These are phyloP conservation scores for Candida krabiensis DNA, from an alignment of 805 yeast species.

Conservation along the genomic window DNA sequence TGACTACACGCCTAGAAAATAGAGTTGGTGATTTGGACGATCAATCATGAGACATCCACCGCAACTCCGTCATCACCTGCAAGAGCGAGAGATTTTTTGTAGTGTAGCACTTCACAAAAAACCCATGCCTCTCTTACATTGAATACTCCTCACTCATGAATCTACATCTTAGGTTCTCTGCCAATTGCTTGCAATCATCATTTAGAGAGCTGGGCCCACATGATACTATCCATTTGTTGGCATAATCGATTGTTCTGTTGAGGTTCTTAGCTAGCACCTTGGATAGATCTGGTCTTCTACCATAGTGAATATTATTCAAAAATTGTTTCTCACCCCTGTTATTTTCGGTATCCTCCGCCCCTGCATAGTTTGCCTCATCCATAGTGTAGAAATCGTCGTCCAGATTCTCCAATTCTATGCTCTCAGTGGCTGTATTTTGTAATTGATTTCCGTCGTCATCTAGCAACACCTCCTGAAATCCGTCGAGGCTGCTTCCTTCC, in stretches of 20 bases:
- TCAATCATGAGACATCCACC: too few relatives aligned
- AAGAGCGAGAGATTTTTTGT: too few relatives aligned
- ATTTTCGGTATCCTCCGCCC: not conserved
- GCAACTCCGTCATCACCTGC: too few relatives aligned
- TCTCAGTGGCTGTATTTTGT: conserved; percentile 23
- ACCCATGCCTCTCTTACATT: too few relatives aligned
- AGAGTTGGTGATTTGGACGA: too few relatives aligned
- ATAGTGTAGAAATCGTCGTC: conserved; percentile 21
- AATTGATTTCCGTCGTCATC: conserved; percentile 3
- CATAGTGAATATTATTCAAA: conserved; percentile 24
- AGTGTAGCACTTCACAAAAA: too few relatives aligned
- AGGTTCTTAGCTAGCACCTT: conserved; percentile 31
- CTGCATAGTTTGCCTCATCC: conserved; percentile 13
- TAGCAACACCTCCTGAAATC: conserved; percentile 7
- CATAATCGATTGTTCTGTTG: conserved; percentile 31
- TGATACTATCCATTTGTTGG: conserved; percentile 51
- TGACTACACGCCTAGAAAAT: too few relatives aligned
- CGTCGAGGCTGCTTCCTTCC: too few relatives aligned
- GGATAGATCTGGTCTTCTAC: conserved; percentile 46
- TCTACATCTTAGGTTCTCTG: conserved; percentile 35
- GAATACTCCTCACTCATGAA: conserved; percentile 46
- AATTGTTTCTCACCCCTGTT: not conserved
- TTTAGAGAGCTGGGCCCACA: conserved; percentile 58
- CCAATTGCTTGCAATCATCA: conserved; percentile 39
- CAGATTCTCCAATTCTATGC: conserved; percentile 27